Base-by-base conservation (phyloP, 2,329 filamentous ascomycete genomes). In the Aspergillus terreus region DNA sequence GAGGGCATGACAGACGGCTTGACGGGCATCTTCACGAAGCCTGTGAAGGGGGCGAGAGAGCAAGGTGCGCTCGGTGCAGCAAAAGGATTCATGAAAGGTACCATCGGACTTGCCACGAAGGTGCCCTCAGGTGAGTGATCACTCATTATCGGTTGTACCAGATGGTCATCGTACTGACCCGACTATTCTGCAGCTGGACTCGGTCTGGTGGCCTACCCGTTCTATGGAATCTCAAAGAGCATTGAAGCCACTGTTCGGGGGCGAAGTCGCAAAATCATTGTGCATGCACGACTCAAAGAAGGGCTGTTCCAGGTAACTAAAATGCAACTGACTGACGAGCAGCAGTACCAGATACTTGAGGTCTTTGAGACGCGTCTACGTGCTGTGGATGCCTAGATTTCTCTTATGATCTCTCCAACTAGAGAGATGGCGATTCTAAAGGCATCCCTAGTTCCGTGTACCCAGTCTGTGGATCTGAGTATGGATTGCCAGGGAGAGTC, bases 51-150 rank as follows among this genome's bases (percentile, higher is more conserved):
- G 0, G 67, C 60, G 1, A 65, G 61, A 49, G 59, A 69, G 4
- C 65, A 67, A 4, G 71, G 71, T 0, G 54, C 62, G 0, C 23
- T 61, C 1, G 71, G 72, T 0, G 61, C 69, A 10, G 55, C 62
- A 1, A 70, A 68, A 33, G 69, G 70, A 0, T 43, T 73, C 0
- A 64, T 62, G 1, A 74, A 69, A 47, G 73, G 71, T 2, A 54
- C 60, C 1, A 52, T 61, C 17, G 63, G 64, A 2, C 33, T 63
- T 1, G n/a, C 57, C 0, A 58, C 62, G 15, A 63, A 63, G 46
- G 48, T 64, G 4, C 57, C 58, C 23, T 59, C 63, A 17, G 63
- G 65, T 67, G 54, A 41, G 63, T 15, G n/a, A 12, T 52, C 6
- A 12, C 14, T 19, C 15, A 42, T 42, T 19, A 6, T 23, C 1